Evolutionary conservation across 2,329 filamentous ascomycete species (phyloP).

Genomic region (Neonectria faginata): DNA sequence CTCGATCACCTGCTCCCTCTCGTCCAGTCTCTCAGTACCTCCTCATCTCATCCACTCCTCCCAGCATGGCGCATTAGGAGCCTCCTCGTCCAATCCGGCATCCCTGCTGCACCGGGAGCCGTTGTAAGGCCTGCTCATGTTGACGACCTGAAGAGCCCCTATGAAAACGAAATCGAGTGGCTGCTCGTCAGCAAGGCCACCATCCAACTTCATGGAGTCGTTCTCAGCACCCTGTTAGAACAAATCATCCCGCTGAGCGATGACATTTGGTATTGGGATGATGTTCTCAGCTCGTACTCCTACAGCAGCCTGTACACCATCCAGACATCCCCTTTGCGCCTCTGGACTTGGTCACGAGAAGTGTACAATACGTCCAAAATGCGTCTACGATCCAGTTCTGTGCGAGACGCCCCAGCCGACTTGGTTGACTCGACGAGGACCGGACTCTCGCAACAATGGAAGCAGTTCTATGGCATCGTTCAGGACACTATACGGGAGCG

Average conservation of each 20-base stretch:
- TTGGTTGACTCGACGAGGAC: slow-evolving; percentile 52
- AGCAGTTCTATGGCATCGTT: slow-evolving; percentile 83
- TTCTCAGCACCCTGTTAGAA: slow-evolving; percentile 81
- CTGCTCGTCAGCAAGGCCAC: slow-evolving; percentile 90
- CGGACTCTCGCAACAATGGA: slow-evolving; percentile 66
- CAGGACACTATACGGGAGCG: slow-evolving; percentile 79
- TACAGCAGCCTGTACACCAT: slow-evolving; percentile 86
- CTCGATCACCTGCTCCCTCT: slow-evolving; percentile 74
- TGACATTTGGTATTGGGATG: slow-evolving; percentile 96
- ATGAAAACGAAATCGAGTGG: slow-evolving; percentile 89
- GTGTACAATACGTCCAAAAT: slow-evolving; percentile 72
- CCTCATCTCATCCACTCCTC: slow-evolving; percentile 73
- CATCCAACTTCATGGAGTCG: slow-evolving; percentile 86
- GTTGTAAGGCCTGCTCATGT: slow-evolving; percentile 42
- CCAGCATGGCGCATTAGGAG: slow-evolving; percentile 68
- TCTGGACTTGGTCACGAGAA: slow-evolving; percentile 78
- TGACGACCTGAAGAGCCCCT: slow-evolving; percentile 56
- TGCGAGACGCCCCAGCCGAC: slow-evolving; percentile 47
- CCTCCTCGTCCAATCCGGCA: slow-evolving; percentile 72
- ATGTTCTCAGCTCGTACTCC: slow-evolving; percentile 81
- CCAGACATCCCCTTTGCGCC: slow-evolving; percentile 82
- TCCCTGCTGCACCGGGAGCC: slow-evolving; percentile 59
- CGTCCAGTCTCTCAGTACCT: slow-evolving; percentile 77
- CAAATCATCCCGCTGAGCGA: slow-evolving; percentile 86
- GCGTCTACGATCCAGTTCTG: slow-evolving; percentile 55